Conservation (phyloP, 2,329 filamentous ascomycete species). For the Elsinoe fawcettii region DNA sequence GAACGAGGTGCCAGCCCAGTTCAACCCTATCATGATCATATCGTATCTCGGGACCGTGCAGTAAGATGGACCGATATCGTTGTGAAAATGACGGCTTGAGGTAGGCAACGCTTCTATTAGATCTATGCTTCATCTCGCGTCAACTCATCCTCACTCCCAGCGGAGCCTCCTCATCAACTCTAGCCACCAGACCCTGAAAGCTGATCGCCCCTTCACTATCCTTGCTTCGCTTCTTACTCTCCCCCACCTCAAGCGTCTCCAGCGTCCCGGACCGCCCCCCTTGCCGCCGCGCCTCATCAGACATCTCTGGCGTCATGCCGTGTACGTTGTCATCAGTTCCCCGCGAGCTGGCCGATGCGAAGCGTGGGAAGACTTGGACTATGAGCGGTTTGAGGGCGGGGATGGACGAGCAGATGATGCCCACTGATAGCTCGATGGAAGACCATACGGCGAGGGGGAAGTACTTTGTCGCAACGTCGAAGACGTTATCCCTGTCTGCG, state of each 20-base stretch:
- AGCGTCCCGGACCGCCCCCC: background rate
- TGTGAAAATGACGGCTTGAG: no score
- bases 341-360: background rate
- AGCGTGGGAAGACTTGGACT: conserved; percentile 28
- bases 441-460: conserved; percentile 31
- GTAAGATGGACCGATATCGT: no score
- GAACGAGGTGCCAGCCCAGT: no score
- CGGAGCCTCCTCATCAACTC: background rate
- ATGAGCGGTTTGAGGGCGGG: conserved; percentile 38
- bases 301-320: conserved; percentile 6
- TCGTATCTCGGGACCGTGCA: no score
- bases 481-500: conserved; percentile 17
- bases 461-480: conserved; percentile 20
- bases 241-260: background rate
- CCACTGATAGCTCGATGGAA: conserved; percentile 36
- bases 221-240: background rate
- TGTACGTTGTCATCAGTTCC: background rate
- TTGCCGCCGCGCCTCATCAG: background rate
- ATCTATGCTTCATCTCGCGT: background rate
- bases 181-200: background rate
- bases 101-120: no score
- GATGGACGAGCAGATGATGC: conserved; percentile 39
- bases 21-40: no score
- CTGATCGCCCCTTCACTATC: background rate
- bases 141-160: background rate